A percentile compares a stretch with the other conserved stretches of the same genome.
Evolutionary conservation across 2,329 filamentous ascomycete genomes (phyloP).

Genomic region (Lecanicillium sp.): DNA sequence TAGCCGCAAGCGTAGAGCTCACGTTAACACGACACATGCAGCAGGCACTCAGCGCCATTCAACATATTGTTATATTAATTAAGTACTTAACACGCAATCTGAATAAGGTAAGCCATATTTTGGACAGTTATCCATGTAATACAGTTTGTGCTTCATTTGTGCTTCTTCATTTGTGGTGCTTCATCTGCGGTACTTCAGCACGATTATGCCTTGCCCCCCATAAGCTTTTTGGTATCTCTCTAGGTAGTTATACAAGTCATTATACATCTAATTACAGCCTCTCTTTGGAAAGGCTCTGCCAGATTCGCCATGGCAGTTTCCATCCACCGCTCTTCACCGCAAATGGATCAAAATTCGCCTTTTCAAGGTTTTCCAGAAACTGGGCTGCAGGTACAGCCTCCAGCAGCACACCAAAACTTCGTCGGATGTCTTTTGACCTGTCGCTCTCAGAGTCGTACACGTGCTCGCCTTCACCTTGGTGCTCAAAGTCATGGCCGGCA

Average conservation of each 20-base stretch:
- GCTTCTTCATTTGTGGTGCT: no score
- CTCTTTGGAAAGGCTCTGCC: constrained; percentile 42
- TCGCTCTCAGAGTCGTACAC: constrained; percentile 34
- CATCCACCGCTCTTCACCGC: constrained; percentile 57
- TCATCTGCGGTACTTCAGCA: no score
- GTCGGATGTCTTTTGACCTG: constrained; percentile 36
- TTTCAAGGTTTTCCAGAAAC: constrained; percentile 73
- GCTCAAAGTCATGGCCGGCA: constrained; percentile 82
- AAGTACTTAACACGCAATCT: no score
- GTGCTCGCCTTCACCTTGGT: constrained; percentile 68
- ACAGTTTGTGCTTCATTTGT: no score
- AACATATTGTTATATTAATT: no score
- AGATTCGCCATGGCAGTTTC: constrained; percentile 76
- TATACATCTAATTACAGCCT: constrained; percentile 28
- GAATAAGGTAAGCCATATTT: no score
- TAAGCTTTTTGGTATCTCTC: no score
- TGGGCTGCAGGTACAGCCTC: constrained; percentile 70
- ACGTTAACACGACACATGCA: background rate
- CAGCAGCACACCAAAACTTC: constrained; percentile 72
- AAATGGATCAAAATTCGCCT: constrained; percentile 77
- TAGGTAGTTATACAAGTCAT: background rate
- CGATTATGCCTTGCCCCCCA: no score
- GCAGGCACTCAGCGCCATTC: no score
- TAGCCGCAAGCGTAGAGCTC: constrained; percentile 23
- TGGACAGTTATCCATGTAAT: no score